Evolutionary conservation across 1,284 basidiomycete species (phyloP), one percentile per base, ranked within the genome.

Genomic region (Amylostereum chailletii): DNA sequence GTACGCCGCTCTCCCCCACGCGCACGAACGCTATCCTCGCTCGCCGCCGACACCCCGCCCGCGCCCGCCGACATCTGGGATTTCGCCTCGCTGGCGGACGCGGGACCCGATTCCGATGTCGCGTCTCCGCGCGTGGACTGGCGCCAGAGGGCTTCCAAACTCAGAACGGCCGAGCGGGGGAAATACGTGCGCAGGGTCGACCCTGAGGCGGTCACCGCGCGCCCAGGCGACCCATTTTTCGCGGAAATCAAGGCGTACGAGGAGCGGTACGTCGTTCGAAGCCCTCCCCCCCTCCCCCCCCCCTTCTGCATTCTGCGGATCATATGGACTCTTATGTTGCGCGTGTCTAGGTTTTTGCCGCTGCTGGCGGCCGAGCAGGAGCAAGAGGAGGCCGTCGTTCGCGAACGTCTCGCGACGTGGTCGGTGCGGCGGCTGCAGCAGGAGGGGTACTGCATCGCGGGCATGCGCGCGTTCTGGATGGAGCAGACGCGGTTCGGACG

Each of bases 381-480:
- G 1, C 79, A 86, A 57, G 79, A 77, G 38, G 79, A 83, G 55
- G 69, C 70, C 1, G 69, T 76, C 1, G 59, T 86, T 33, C 71
- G 72, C 31, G 71, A 82, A 51, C 76, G 90, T 34, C 69, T 92
- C 10, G 68, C 76, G 0, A 77, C 72, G 27, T 90, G 86, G 86
- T 68, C 77, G 1, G 53, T 82, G 3, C 68, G 74, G 30, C 71
- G 75, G 39, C 67, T 91, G 38, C 65, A 71, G 51, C 65, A 74
- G 29, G 83, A 86, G 58, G 89, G 89, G 0, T 90, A 85, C 61
- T 79, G 80, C 49, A 58, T 90, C 31, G 81, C 79, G 0, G 77
- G 70, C 9, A 64, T 90, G 37, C 71, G 65, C 8, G 85, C 75
- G 0, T 87, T 73, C 58, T 86, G 83, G 83, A 63, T 81, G 30